Base-by-base conservation (phyloP, 805 yeast genomes). In the Metschnikowia reukaufii region DNA sequence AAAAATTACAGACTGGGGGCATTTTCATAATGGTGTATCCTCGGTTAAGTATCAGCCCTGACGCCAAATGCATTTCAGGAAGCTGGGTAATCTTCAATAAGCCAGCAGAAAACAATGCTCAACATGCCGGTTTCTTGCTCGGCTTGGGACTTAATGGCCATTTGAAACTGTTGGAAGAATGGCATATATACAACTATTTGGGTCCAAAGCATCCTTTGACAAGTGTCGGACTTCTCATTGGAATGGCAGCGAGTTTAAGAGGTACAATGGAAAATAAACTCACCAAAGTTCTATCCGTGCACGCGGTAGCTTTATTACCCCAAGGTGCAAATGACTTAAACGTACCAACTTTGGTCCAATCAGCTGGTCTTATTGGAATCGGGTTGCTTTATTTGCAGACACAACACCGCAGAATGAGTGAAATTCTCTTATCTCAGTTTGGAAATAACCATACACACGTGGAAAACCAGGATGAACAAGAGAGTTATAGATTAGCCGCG, bases 71-170 rank as follows among this genome's bases (percentile, higher is more conserved):
- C 7, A 81, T 88, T 7, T 77, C 81, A 7, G 96, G 97, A 0
- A 83, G 95, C 56, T 92, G 98, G 98, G 86, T 92, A 31, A 85
- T 86, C 0, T 89, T 87, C 62, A 88, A 88, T 56, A 85, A 83
- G 55, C 96, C 96, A 0, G 76, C 77, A 0, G 75, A 69, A 4
- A 63, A 86, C 27, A 82, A 81, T 55, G 78, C 96, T 0, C 91
- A 88, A 51, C 97, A 91, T 70, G 97, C 97, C 18, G 99, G 99
- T 0, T 90, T 94, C 56, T 66, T 94, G n/a, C 67, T 89, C 16
- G 99, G 97, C 0, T 70, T 94, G 20, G 99, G 99, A 0, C 68
- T 94, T 25, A 88, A 88, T 65, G 98, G 98, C 0, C 96, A 91
- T 61, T 67, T 94, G 57, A 82, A 78, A 47, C 74, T 76, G 35